These are phyloP conservation scores for Sporobolomyces roseus DNA, from an alignment of 768 basidiomycete genomes.

Conservation along the genomic window DNA sequence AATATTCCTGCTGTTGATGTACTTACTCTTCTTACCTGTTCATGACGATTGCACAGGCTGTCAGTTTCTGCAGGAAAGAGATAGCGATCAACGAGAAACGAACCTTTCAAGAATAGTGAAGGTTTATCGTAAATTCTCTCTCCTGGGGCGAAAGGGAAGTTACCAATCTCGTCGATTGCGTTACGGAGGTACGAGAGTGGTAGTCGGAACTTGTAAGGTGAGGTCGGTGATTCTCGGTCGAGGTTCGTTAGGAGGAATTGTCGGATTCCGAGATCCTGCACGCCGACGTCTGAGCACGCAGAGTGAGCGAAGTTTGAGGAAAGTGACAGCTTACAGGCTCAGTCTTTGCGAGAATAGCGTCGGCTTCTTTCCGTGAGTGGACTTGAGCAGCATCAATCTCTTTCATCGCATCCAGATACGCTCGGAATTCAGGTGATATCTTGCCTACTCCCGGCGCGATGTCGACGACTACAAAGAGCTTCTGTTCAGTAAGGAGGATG, in stretches of 20 bases:
- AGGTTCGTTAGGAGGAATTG: constrained; percentile 86
- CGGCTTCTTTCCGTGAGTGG: constrained; percentile 65
- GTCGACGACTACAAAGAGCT: constrained; percentile 60
- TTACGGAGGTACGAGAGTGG: constrained; percentile 65
- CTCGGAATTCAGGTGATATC: constrained; percentile 62
- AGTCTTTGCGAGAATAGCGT: constrained; percentile 59
- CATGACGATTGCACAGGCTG: neutral
- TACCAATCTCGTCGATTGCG: constrained; percentile 65
- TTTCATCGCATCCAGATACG: constrained; percentile 69
- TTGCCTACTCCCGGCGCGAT: constrained; percentile 65
- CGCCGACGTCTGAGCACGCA: neutral
- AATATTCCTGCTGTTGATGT: constrained; percentile 69
- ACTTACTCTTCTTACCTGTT: constrained; percentile 52
- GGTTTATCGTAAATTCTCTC: constrained; percentile 26
- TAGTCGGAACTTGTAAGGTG: constrained; percentile 63
- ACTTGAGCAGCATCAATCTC: constrained; percentile 62
- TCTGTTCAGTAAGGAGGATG: neutral
- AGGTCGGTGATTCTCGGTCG: constrained; percentile 45
- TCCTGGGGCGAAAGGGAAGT: constrained; percentile 65
- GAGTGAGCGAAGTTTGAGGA: neutral
- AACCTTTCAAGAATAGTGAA: constrained; percentile 45
- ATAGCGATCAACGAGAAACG: neutral
- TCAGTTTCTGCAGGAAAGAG: too few relatives aligned
- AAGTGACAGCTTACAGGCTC: constrained; percentile 58
- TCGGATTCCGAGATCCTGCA: constrained; percentile 67